phyloP scores from a whole-genome alignment of 345 rosid genomes.

The Pistacia integerrima region DNA sequence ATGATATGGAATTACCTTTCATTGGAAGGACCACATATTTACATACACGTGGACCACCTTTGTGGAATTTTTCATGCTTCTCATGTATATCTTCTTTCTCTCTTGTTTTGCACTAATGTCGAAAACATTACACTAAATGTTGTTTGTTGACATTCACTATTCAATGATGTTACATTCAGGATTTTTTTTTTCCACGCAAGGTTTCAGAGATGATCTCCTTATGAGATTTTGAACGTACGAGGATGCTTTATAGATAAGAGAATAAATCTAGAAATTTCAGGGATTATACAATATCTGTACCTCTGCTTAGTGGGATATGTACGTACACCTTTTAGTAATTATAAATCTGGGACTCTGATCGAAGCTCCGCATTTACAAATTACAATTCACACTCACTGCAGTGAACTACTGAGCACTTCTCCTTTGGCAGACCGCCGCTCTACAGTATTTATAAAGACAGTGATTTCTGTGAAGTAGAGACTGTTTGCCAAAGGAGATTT shows the following conservation, averaged over 20 bases:
- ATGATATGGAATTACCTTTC: background rate
- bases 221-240: slow-evolving; percentile 14
- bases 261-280: slow-evolving; percentile 5
- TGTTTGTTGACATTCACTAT: background rate
- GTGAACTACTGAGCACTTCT: slow-evolving; percentile 15
- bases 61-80: slow-evolving; percentile 6
- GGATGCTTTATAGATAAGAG: slow-evolving; percentile 27
- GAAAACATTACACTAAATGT: slow-evolving; percentile 6
- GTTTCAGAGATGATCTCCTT: background rate
- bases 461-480: background rate
- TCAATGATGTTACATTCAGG: background rate
- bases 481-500: slow-evolving; percentile 34
- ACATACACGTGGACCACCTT: slow-evolving; percentile 13
- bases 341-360: slow-evolving; percentile 2
- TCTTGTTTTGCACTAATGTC: background rate
- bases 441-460: background rate
- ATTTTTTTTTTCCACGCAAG: background rate
- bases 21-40: slow-evolving; percentile 17
- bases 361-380: background rate
- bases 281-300: background rate
- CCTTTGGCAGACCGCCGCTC: slow-evolving; percentile 6
- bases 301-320: background rate
- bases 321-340: background rate
- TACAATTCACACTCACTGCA: slow-evolving; percentile 4
- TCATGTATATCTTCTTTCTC: background rate